Evolutionary conservation across 352 stramenopile genomes (phyloP).

Genomic region (Globisporangium nunn): DNA sequence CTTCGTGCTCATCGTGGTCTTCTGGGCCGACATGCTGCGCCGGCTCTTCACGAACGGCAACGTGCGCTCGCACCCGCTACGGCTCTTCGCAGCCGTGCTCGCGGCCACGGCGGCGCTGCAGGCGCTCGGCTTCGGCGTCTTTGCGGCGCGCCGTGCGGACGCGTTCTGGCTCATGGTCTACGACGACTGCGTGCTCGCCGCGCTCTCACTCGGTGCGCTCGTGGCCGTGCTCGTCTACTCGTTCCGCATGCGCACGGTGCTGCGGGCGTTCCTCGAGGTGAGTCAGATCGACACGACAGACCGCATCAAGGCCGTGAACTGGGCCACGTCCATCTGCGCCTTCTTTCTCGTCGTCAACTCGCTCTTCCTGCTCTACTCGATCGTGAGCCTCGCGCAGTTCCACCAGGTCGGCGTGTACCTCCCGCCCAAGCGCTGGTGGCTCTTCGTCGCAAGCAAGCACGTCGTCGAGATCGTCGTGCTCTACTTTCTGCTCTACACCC

Average conservation of each 20-base stretch:
- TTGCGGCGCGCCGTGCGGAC: slow-evolving; percentile 76
- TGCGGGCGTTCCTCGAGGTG: slow-evolving; percentile 93
- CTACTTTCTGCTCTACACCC: slow-evolving; percentile 92
- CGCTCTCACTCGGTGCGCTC: slow-evolving; percentile 86
- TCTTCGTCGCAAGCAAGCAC: slow-evolving; percentile 92
- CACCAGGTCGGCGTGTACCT: slow-evolving; percentile 85
- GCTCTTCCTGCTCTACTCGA: slow-evolving; percentile 81
- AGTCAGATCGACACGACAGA: slow-evolving; percentile 96
- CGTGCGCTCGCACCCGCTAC: slow-evolving; percentile 77
- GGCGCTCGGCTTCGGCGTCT: slow-evolving; percentile 83
- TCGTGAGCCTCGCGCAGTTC: slow-evolving; percentile 84
- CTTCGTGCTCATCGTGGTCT: slow-evolving; percentile 96
- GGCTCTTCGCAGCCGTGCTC: slow-evolving; percentile 85
- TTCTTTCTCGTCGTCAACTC: slow-evolving; percentile 93
- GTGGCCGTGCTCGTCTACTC: slow-evolving; percentile 93
- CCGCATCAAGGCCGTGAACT: slow-evolving; percentile 93
- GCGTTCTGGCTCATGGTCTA: slow-evolving; percentile 94
- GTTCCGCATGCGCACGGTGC: slow-evolving; percentile 93
- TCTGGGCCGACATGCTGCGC: slow-evolving; percentile 96
- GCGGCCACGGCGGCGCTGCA: slow-evolving; percentile 64
- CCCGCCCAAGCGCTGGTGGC: slow-evolving; percentile 85
- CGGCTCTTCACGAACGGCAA: slow-evolving; percentile 78
- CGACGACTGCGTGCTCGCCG: slow-evolving; percentile 82
- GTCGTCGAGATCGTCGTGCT: slow-evolving; percentile 90
- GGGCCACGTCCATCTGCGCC: slow-evolving; percentile 93